Conservation (phyloP, 2,329 filamentous ascomycete species). For the Pseudocercospora musae region DNA sequence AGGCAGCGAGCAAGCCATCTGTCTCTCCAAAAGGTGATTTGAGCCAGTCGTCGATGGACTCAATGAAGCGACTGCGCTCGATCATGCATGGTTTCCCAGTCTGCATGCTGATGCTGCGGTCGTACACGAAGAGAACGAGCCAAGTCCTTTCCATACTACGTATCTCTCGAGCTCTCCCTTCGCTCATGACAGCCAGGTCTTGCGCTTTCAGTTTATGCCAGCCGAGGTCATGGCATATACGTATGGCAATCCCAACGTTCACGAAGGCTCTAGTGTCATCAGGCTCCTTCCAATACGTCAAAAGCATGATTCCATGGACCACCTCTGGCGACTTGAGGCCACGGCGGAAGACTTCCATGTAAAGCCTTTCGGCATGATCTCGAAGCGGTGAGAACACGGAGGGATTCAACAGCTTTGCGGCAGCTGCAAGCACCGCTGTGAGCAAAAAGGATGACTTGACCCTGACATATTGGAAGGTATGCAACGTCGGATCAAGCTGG, state of each 20-base stretch:
- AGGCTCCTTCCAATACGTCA: conserved; percentile 46
- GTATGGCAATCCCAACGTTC: conserved; percentile 41
- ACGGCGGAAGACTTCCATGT: conserved; percentile 32
- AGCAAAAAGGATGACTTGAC: conserved; percentile 40
- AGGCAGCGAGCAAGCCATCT: conserved; percentile 39
- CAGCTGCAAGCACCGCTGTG: conserved; percentile 35
- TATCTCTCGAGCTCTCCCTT: conserved; percentile 26
- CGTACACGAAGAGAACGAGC: conserved; percentile 42
- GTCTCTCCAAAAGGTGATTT: conserved; percentile 32
- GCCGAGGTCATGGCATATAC: conserved; percentile 42
- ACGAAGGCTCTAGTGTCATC: conserved; percentile 43
- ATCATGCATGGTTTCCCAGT: conserved; percentile 46
- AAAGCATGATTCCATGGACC: conserved; percentile 40
- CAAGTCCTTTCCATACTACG: conserved; percentile 40
- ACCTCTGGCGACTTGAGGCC: conserved; percentile 41
- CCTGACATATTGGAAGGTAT: conserved; percentile 40
- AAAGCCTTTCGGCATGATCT: conserved; percentile 34
- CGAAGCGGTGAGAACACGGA: conserved; percentile 32
- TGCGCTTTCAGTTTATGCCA: conserved; percentile 34
- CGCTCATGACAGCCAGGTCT: not conserved
- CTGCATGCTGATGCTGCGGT: conserved; percentile 43
- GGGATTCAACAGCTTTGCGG: conserved; percentile 39
- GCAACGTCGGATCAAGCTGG: conserved; percentile 40
- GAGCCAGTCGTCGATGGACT: conserved; percentile 39
- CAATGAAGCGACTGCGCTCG: conserved; percentile 39